These are phyloP conservation scores for Fusarium hainanense DNA, from an alignment of 2,329 filamentous ascomycete species.

Conservation along the genomic window DNA sequence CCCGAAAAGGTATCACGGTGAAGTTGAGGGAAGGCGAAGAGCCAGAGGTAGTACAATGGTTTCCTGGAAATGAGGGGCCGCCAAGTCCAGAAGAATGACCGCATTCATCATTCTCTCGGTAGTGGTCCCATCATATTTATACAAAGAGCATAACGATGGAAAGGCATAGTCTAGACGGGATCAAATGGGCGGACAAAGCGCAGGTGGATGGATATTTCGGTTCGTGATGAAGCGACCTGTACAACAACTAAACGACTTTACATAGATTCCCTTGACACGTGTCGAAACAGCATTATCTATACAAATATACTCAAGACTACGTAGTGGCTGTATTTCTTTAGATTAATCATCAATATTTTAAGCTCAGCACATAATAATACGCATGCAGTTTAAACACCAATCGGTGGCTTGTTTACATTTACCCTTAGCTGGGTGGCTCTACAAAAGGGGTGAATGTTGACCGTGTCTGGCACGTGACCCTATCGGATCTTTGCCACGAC, in stretches of 20 bases:
- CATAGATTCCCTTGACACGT: slow-evolving; percentile 41
- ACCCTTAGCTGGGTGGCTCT: not conserved
- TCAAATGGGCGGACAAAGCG: slow-evolving; percentile 18
- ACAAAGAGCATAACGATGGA: not conserved
- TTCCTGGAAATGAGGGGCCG: slow-evolving; percentile 1
- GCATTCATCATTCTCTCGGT: not conserved
- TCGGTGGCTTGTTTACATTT: not conserved
- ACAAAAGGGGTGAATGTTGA: not conserved
- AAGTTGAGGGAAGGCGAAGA: slow-evolving; percentile 57
- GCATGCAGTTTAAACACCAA: not conserved
- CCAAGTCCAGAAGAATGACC: slow-evolving; percentile 11
- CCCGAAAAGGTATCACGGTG: slow-evolving; percentile 55
- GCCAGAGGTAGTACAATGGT: not conserved
- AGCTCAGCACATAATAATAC: not conserved
- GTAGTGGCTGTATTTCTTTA: slow-evolving; percentile 27
- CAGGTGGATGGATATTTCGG: slow-evolving; percentile 17
- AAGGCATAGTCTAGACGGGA: slow-evolving; percentile 1
- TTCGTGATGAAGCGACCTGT: slow-evolving; percentile 33
- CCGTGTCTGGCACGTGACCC: slow-evolving; percentile 33
- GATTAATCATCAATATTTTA: slow-evolving; percentile 1
- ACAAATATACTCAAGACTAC: not conserved
- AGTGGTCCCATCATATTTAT: not conserved
- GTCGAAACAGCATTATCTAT: slow-evolving; percentile 26
- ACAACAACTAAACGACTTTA: slow-evolving; percentile 30
- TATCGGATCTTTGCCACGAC: slow-evolving; percentile 8